These are phyloP conservation scores for Wickerhamomyces subpelliculosus DNA, from an alignment of 805 yeast genomes.

Conservation along the genomic window DNA sequence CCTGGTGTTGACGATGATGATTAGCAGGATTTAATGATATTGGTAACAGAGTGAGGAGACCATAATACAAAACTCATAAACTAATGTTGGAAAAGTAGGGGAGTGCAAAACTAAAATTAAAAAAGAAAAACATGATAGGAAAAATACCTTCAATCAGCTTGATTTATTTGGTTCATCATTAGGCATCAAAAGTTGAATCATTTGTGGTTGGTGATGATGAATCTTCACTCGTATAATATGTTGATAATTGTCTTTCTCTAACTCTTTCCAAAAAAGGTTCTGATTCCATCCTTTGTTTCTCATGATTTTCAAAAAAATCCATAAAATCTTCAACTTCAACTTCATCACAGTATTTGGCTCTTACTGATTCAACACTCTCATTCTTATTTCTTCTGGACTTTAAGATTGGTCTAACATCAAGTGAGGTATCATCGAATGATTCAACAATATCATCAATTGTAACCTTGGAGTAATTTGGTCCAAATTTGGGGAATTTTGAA, in stretches of 20 bases:
- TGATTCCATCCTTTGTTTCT: conserved; percentile 25
- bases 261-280: conserved; percentile 26
- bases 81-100: too few species aligned
- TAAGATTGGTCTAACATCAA: conserved; percentile 27
- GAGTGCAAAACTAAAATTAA: too few species aligned
- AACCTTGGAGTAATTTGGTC: not conserved
- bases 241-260: conserved; percentile 32
- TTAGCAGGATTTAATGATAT: too few species aligned
- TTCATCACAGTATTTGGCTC: conserved; percentile 32
- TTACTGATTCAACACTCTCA: conserved; percentile 26
- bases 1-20: too few species aligned
- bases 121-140: too few species aligned
- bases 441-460: not conserved
- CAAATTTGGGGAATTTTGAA: conserved; percentile 1
- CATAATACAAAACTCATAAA: too few species aligned
- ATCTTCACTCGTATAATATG: conserved; percentile 17
- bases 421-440: not conserved
- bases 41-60: too few species aligned
- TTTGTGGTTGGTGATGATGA: not conserved
- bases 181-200: not conserved
- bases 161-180: too few species aligned
- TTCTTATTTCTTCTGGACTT: conserved; percentile 28
- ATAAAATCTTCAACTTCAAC: conserved; percentile 31
- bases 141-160: too few species aligned
- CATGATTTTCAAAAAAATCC: conserved; percentile 28